phyloP scores from a whole-genome alignment of 345 rosid species.

The Cardamine chenopodiifolia region DNA sequence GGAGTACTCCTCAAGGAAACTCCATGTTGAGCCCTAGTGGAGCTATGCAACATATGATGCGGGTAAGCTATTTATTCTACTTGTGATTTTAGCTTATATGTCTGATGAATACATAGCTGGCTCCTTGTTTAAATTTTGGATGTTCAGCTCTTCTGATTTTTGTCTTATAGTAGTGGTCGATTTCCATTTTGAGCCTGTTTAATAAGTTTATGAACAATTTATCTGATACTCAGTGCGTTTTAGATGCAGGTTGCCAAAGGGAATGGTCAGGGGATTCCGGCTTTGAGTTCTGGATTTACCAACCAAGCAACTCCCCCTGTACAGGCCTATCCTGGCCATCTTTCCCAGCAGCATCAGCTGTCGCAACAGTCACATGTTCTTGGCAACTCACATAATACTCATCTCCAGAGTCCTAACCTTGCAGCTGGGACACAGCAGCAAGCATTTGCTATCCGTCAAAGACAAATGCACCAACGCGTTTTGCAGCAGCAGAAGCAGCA shows the following conservation, averaged over 20 bases:
- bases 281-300: constrained; percentile 61
- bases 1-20: constrained; percentile 66
- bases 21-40: constrained; percentile 73
- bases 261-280: constrained; percentile 58
- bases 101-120: background rate
- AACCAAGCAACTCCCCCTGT: constrained; percentile 64
- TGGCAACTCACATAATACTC: constrained; percentile 59
- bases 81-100: background rate
- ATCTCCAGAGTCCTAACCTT: constrained; percentile 65
- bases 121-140: constrained; percentile 8
- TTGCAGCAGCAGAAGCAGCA: constrained; percentile 69
- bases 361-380: constrained; percentile 58
- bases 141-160: background rate
- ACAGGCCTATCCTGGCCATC: constrained; percentile 71
- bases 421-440: constrained; percentile 62
- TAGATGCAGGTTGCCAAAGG: constrained; percentile 73
- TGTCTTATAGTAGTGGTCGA: background rate
- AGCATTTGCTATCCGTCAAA: constrained; percentile 63
- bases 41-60: constrained; percentile 58
- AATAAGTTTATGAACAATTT: background rate
- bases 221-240: constrained; percentile 52
- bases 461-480: constrained; percentile 68
- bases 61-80: constrained; percentile 50
- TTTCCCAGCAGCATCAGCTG: constrained; percentile 67
- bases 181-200: constrained; percentile 17